A percentile compares a stretch with the other conserved stretches of the same genome.
These are phyloP conservation scores for Akanthomyces uredinophilus DNA, from an alignment of 2,329 filamentous ascomycete genomes.

Conservation along the genomic window DNA sequence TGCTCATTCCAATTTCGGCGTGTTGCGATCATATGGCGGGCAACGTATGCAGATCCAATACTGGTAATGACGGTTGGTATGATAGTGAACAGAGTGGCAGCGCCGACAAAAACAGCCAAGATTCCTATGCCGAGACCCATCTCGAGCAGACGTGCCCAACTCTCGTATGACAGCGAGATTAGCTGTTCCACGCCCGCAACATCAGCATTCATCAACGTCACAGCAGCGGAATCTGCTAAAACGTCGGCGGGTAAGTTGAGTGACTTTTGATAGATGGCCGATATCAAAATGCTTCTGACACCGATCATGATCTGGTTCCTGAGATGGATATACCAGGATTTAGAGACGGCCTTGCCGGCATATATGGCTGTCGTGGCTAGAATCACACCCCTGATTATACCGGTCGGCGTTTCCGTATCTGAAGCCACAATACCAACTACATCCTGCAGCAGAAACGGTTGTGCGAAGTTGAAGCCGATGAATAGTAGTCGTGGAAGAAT, in stretches of 20 bases:
- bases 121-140: neutral
- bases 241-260: neutral
- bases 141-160: neutral
- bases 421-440: neutral
- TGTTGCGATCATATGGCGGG: neutral
- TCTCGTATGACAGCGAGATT: neutral
- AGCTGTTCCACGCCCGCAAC: neutral
- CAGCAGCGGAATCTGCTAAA: neutral
- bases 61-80: neutral
- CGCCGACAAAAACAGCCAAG: neutral
- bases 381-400: neutral
- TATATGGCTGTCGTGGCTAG: constrained; percentile 2
- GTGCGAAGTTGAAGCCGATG: constrained; percentile 9
- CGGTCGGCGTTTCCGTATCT: neutral
- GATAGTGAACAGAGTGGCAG: neutral
- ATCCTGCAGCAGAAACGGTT: constrained; percentile 7
- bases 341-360: constrained; percentile 1
- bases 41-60: neutral
- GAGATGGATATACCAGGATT: neutral
- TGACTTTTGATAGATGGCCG: constrained; percentile 4
- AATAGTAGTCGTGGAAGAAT: neutral
- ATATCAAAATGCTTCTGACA: neutral
- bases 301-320: neutral
- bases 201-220: neutral
- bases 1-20: constrained; percentile 5